phyloP scores from a whole-genome alignment of 169 alveolate species.

The Perkinsus chesapeaki region DNA sequence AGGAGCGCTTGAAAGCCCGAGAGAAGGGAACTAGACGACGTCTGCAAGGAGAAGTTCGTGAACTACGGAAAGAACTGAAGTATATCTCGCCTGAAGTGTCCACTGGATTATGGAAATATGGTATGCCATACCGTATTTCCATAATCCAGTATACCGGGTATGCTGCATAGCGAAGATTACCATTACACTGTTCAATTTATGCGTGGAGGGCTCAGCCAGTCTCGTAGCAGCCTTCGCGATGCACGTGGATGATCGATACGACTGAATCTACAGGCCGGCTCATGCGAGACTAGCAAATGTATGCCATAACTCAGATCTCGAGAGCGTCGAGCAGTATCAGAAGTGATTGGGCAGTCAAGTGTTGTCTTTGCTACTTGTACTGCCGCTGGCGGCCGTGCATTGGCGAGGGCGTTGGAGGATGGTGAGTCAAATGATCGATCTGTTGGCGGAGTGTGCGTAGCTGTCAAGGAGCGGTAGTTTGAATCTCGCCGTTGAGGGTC shows the following conservation, averaged over 20 bases:
- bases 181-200: too few species aligned
- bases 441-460: too few species aligned
- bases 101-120: neutral
- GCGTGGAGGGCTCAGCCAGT: too few species aligned
- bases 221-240: too few species aligned
- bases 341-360: neutral
- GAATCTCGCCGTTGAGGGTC: too few species aligned
- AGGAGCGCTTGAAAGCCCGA: neutral
- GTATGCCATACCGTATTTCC: neutral
- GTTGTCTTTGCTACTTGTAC: neutral
- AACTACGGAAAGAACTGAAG: neutral
- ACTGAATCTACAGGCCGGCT: too few species aligned
- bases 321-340: neutral
- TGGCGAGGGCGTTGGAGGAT: neutral
- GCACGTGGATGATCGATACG: too few species aligned
- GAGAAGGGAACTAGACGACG: neutral
- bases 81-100: too few species aligned
- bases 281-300: too few species aligned
- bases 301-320: neutral
- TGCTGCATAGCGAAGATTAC: too few species aligned
- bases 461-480: too few species aligned
- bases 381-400: neutral
- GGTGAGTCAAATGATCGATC: neutral
- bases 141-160: too few species aligned
- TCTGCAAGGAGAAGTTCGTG: neutral